Base-by-base conservation (phyloP, 139 green algal genomes). In the Monoraphidium neglectum region DNA sequence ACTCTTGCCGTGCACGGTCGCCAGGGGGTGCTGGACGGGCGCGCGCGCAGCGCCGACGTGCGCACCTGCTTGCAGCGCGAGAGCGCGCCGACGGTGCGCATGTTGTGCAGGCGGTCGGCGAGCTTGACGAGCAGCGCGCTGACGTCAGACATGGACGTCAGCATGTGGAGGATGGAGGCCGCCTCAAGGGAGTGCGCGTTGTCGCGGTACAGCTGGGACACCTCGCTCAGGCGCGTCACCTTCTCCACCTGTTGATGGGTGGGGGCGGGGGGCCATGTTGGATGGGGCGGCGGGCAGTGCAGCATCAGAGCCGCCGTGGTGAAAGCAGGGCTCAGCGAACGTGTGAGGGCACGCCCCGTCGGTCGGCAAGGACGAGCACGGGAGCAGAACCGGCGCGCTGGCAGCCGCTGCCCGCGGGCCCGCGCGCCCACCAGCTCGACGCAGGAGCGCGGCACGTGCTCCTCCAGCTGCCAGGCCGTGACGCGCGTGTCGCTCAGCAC, bases 121-220 rank as follows among this genome's bases (percentile, higher is more conserved):
- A 98, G 91, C 69, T 91, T 93, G 53, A 98, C 77, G 43, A 98
- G 84, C 35, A 96, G 80, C 24, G 62, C 47, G 2, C 35, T 49
- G 21, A 70, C 37, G 64, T 78, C 53, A 23, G 77, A 28, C 66
- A 77, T 46, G 70, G 66, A 63, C 12, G 75, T 80, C 35, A 80
- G 56, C 75, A 80, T 74, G 54, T 80, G 65, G 1, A 80, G 75
- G 63, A 75, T 69, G 5, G 53, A 57, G 43, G 76, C 74, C 3
- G 69, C 70, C 53, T 81, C 75, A 24, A 80, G 61, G 33, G 47
- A 79, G 63, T 77, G 72, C 13, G 70, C 71, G 70, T 72, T 73
- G 61, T 74, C 57, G n/a, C 78, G 76, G 77, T 88, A 88, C 60
- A 76, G 64, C 33, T 84, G 76, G 56, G 76, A 89, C 28, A 90